phyloP scores from a whole-genome alignment of 371 early-diverging fungal species.

The Apophysomyces ossiformis region DNA sequence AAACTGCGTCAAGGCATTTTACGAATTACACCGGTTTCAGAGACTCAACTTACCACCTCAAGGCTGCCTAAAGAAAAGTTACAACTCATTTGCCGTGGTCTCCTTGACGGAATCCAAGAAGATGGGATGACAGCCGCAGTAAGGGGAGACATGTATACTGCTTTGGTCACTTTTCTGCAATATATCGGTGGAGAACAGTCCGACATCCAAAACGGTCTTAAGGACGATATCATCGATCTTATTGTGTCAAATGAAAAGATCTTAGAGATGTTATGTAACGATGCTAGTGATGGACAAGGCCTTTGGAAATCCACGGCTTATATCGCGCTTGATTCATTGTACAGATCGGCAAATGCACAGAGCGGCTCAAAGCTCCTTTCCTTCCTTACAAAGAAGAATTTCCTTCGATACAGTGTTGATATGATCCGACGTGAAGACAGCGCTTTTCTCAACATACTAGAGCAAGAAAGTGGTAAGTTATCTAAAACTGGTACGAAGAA shows the following conservation, averaged over 20 bases:
- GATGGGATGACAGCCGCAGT: conserved; percentile 64
- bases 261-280: conserved; percentile 73
- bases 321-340: conserved; percentile 73
- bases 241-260: conserved; percentile 62
- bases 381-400: conserved; percentile 72
- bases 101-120: conserved; percentile 69
- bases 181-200: conserved; percentile 41
- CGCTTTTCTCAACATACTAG: conserved; percentile 62
- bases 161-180: conserved; percentile 74
- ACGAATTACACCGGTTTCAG: conserved; percentile 27
- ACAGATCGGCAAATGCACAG: conserved; percentile 55
- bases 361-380: conserved; percentile 60
- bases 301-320: conserved; percentile 90
- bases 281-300: conserved; percentile 81
- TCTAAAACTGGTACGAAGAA: no score
- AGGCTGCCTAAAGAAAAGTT: conserved; percentile 62
- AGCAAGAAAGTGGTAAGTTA: conserved; percentile 53
- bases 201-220: conserved; percentile 10
- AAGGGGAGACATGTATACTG: conserved; percentile 85
- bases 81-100: conserved; percentile 61
- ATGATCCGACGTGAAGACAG: conserved; percentile 72
- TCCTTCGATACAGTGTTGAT: conserved; percentile 66
- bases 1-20: conserved; percentile 39
- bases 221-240: conserved; percentile 38
- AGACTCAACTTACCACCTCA: conserved; percentile 28